Evolutionary conservation across 164 flowering plant species (phyloP).

Genomic region (Stephania cephalantha): DNA sequence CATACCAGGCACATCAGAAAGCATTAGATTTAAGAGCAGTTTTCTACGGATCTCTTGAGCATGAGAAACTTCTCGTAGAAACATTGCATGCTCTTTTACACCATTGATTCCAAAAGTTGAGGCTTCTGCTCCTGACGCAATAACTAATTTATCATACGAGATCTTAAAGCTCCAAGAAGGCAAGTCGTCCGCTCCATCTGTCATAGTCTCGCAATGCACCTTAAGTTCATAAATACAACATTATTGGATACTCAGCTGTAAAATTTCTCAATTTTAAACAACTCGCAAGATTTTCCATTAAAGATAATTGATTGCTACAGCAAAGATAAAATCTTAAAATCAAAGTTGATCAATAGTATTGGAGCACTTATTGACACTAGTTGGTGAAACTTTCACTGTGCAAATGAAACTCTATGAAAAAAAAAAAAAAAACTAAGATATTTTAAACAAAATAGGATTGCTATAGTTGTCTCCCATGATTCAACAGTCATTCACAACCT

Average conservation of each 20-base stretch:
- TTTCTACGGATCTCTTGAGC: constrained; percentile 92
- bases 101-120: constrained; percentile 85
- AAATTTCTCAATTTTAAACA: not conserved
- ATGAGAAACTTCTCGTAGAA: constrained; percentile 91
- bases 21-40: constrained; percentile 88
- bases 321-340: not conserved
- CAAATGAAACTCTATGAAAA: not conserved
- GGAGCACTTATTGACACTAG: not conserved
- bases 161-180: constrained; percentile 73
- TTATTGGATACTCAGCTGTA: not conserved
- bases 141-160: constrained; percentile 81
- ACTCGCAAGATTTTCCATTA: not conserved
- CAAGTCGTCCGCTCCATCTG: constrained; percentile 38
- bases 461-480: not conserved
- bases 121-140: constrained; percentile 86
- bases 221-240: constrained; percentile 17
- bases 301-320: not conserved
- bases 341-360: not conserved
- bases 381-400: not conserved
- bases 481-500: not conserved
- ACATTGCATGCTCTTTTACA: constrained; percentile 77
- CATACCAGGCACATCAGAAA: constrained; percentile 87
- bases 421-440: not conserved
- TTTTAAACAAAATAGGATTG: not conserved
- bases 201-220: constrained; percentile 76